These are phyloP conservation scores for Metschnikowia cubensis DNA, from an alignment of 805 yeast species.

Conservation along the genomic window DNA sequence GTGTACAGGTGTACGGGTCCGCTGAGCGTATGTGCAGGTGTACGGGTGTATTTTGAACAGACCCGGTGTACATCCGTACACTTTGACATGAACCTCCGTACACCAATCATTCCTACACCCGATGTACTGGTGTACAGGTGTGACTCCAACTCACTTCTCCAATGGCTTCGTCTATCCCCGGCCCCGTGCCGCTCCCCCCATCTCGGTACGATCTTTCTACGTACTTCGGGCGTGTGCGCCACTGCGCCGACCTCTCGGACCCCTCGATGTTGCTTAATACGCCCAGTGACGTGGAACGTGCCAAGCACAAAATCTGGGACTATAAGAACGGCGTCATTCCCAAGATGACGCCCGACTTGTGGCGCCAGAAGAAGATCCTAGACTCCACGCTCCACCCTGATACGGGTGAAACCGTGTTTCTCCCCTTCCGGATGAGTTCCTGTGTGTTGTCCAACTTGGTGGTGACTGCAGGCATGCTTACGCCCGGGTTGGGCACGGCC, in stretches of 20 bases:
- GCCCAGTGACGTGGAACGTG: conserved; percentile 52
- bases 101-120: too few species aligned
- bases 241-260: conserved; percentile 88
- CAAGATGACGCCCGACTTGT: conserved; percentile 71
- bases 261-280: conserved; percentile 85
- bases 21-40: too few species aligned
- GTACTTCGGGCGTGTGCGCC: conserved; percentile 92
- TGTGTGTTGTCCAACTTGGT: conserved; percentile 91
- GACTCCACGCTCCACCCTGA: conserved; percentile 97
- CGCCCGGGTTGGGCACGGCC: conserved; percentile 83
- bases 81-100: too few species aligned
- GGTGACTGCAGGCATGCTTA: conserved; percentile 96
- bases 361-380: conserved; percentile 82
- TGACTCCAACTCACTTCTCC: background rate
- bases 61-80: too few species aligned
- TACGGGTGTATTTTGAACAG: too few species aligned
- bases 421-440: conserved; percentile 97
- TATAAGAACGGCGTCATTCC: conserved; percentile 66
- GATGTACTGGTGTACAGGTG: background rate
- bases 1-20: background rate
- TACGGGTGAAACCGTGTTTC: conserved; percentile 84
- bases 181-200: conserved; percentile 73
- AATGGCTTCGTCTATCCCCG: conserved; percentile 90
- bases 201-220: conserved; percentile 77
- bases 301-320: conserved; percentile 64